Base-by-base conservation (phyloP, 345 rosid genomes). In the Garcia nutans region DNA sequence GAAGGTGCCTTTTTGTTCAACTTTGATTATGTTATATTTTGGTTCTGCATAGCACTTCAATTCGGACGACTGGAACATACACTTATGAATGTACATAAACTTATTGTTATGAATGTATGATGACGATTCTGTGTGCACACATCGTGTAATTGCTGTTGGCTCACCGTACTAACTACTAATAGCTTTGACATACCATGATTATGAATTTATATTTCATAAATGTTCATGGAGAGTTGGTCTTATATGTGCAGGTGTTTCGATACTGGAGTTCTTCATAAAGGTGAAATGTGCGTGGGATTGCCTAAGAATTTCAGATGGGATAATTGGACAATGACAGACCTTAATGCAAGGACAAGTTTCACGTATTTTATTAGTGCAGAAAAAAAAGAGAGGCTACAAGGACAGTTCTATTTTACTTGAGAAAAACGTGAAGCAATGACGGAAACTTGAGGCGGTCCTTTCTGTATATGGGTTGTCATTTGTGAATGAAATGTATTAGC, bases 1-100 rank as follows among this genome's bases (percentile, higher is more conserved):
- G 47, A 72, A 72, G 73, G 72, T 78, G 73, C 68, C 8, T 20
- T 60, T 10, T 69, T 58, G 56, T 23, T 31, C 11, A 28, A 26
- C 56, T 50, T 37, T 76, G 31, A 10, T 24, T 1, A 41, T 58
- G 24, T 8, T 47, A 58, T 5, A 33, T 44, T 44, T 44, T 28
- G 11, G 55, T 49, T 62, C 16, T 12, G 60, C 45, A 47, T 3
- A 28, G 69, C 3, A 0, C 26, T 62, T 24, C 17, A 28, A n/a
- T 41, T 37, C 23, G 61, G 7, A 54, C 6, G 16, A 28, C 0
- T 50, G 44, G n/a, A 45, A n/a, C n/a, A n/a, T n/a, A n/a, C n/a
- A n/a, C n/a, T n/a, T n/a, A n/a, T n/a, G n/a, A n/a, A n/a, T n/a
- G n/a, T n/a, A 61, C 65, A 15, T 54, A 44, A 49, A 65, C 24